These are phyloP conservation scores for Sporodiniella umbellata DNA, from an alignment of 371 early-diverging fungal genomes.

Conservation along the genomic window DNA sequence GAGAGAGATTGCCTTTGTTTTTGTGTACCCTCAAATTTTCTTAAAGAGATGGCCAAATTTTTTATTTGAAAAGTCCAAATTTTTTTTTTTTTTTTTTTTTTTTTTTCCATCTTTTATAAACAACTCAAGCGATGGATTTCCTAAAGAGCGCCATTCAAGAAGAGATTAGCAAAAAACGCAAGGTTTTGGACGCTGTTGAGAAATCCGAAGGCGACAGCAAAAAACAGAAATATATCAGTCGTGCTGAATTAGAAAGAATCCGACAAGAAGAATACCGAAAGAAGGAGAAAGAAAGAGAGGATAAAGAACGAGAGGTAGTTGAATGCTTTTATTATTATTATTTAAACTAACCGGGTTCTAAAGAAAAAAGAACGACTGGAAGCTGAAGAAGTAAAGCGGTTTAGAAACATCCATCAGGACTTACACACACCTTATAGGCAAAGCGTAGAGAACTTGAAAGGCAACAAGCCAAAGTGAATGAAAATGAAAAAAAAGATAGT, in stretches of 20 bases:
- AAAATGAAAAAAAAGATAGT: conserved; percentile 15
- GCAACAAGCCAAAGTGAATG: conserved; percentile 14
- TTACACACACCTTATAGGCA: too few species aligned
- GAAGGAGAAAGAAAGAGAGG: conserved; percentile 58
- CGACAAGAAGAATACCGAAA: conserved; percentile 63
- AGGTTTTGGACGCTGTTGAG: conserved; percentile 38
- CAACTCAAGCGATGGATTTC: conserved; percentile 53
- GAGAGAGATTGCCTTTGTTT: too few species aligned
- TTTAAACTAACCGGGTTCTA: not conserved
- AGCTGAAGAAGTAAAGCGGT: conserved; percentile 22
- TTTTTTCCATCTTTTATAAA: too few species aligned
- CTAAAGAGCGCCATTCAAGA: conserved; percentile 56
- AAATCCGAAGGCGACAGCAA: conserved; percentile 27
- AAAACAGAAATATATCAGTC: conserved; percentile 70
- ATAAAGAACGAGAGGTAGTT: conserved; percentile 36
- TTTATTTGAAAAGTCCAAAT: too few species aligned
- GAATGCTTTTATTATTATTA: not conserved
- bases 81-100: too few species aligned
- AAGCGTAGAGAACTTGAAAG: conserved; percentile 23
- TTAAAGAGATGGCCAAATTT: too few species aligned
- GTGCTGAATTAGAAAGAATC: conserved; percentile 72
- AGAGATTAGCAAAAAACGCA: conserved; percentile 70
- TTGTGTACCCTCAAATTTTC: too few species aligned
- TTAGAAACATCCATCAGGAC: too few species aligned
- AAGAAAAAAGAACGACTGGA: conserved; percentile 35